Base-by-base conservation (phyloP, 352 stramenopile species). In the Globisporangium solare region DNA sequence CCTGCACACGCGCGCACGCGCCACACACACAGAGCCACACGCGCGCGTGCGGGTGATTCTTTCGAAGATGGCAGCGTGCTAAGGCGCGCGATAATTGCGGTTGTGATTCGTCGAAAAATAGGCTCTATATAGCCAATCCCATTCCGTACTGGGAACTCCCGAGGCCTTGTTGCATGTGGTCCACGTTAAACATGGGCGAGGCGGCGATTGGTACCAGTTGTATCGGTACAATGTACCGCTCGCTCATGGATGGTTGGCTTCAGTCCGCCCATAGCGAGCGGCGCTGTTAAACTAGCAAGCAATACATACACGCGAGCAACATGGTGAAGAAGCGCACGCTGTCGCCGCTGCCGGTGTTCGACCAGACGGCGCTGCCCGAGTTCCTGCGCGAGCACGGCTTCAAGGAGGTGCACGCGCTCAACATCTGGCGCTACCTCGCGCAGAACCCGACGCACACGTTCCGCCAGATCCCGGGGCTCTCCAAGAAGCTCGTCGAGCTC, bases 271-370 rank as follows among this genome's bases (percentile, higher is more conserved):
- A 27, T 27, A n/a, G n/a, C n/a, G n/a, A n/a, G 24, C 5, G 2
- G 24, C n/a, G n/a, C 48, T 56, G 51, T 39, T 27, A 48, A 49
- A 24, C 2, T 6, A 15, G 39, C 11, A 18, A n/a, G n/a, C n/a
- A n/a, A n/a, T n/a, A n/a, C n/a, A n/a, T n/a, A n/a, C n/a, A n/a
- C n/a, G n/a, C n/a, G n/a, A n/a, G n/a, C 11, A 56, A 56, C 18
- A 56, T 93, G 83, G 83, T 93, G 40, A 94, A 92, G 76, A 94
- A 92, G 71, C 79, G 84, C 56, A 78, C 76, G 64, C 61, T 94
- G 55, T 77, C 70, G 24, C 84, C 84, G 54, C 74, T 88, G 55
- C 74, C 84, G 27, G 66, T 82, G 40, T 89, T 94, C 62, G 82
- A 94, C 56, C 79, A 90, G 73, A 54, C 61, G 8, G 73, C 74